Conservation (phyloP, 192 early-diverging fungal genomes). For the Coemansia nantahalensis region DNA sequence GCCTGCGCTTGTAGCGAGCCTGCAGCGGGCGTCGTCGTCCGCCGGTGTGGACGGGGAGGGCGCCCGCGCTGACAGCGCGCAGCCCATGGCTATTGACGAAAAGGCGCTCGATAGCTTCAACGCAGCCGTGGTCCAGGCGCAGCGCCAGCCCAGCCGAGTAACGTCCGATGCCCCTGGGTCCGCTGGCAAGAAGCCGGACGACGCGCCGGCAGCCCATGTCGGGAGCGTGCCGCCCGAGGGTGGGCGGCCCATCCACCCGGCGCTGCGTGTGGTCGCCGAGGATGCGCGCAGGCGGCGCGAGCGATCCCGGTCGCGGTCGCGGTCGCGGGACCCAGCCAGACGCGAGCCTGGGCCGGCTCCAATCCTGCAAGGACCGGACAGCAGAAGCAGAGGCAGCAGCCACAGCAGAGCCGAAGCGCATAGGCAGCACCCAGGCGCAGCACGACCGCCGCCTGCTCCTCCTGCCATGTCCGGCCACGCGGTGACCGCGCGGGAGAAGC, state of each 20-base stretch:
- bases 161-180: no score
- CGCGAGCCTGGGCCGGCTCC: not conserved
- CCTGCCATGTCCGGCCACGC: not conserved
- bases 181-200: no score
- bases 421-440: no score
- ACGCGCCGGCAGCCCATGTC: no score
- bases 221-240: no score
- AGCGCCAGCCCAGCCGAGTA: not conserved
- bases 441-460: no score
- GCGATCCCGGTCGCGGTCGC: not conserved
- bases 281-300: conserved; percentile 5
- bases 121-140: conserved; percentile 1
- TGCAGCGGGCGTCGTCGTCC: not conserved
- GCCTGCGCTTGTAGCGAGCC: conserved; percentile 10
- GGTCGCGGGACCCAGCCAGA: no score
- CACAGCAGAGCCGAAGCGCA: no score
- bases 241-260: not conserved
- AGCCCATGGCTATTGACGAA: conserved; percentile 26
- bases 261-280: not conserved
- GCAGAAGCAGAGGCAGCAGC: no score
- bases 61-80: conserved; percentile 30
- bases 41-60: conserved; percentile 34
- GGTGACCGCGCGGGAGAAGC: conserved; percentile 15
- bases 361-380: no score
- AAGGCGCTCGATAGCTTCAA: conserved; percentile 12